phyloP scores from a whole-genome alignment of 306 rosid genomes.

The Chamaecrista fasciculata region DNA sequence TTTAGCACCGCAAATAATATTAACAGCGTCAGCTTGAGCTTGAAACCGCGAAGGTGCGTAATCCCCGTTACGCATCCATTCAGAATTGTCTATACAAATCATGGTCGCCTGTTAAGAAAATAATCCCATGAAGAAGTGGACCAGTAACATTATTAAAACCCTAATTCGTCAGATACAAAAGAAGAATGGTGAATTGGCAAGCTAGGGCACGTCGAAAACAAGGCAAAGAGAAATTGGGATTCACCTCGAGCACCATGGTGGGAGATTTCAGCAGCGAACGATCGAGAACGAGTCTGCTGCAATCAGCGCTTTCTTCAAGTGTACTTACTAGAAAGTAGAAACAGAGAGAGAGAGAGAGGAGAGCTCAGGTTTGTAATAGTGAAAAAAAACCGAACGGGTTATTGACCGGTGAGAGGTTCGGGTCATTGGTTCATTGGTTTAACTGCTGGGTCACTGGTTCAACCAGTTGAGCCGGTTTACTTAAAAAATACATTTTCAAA shows the following conservation, averaged over 20 bases:
- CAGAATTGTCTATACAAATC: slow-evolving; percentile 96
- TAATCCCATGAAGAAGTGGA: neutral
- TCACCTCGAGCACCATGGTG: slow-evolving; percentile 93
- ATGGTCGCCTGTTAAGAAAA: slow-evolving; percentile 66
- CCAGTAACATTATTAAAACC: slow-evolving; percentile 37
- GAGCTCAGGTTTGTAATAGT: slow-evolving; percentile 1
- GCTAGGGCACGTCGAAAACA: slow-evolving; percentile 9
- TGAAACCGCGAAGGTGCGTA: slow-evolving; percentile 82
- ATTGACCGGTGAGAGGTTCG: too few species aligned
- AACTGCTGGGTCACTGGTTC: too few species aligned
- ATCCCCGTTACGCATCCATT: slow-evolving; percentile 98
- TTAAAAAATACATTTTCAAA: too few species aligned
- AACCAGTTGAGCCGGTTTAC: too few species aligned
- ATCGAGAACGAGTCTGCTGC: neutral
- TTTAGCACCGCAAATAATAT: slow-evolving; percentile 94
- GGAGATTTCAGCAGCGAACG: slow-evolving; percentile 31
- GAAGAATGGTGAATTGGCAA: neutral
- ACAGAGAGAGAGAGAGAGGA: neutral
- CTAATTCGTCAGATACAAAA: slow-evolving; percentile 26
- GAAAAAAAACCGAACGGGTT: too few species aligned
- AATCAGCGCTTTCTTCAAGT: neutral
- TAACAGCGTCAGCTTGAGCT: slow-evolving; percentile 89
- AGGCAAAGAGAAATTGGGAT: neutral
- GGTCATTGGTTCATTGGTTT: too few species aligned
- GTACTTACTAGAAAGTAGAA: too few species aligned